phyloP scores from a whole-genome alignment of 192 early-diverging fungal species.

The Coemansia sp. region DNA sequence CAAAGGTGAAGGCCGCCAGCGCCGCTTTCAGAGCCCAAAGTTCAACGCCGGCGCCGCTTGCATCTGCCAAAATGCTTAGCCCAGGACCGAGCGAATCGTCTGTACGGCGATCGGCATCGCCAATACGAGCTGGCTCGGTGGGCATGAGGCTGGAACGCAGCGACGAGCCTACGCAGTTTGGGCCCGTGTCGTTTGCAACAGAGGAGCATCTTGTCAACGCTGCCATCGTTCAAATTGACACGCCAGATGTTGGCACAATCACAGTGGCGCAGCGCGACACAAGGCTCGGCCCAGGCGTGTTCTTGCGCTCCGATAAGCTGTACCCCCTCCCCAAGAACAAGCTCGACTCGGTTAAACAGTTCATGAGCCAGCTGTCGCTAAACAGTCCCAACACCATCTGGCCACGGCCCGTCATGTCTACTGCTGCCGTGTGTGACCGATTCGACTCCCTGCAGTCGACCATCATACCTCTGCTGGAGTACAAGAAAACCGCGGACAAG shows the following conservation, averaged over 20 bases:
- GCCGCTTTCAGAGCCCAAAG: slow-evolving; percentile 17
- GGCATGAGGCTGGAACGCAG: slow-evolving; percentile 19
- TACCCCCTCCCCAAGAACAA: slow-evolving; percentile 50
- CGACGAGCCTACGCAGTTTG: slow-evolving; percentile 21
- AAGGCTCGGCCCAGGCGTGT: slow-evolving; percentile 48
- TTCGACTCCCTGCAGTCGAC: slow-evolving; percentile 76
- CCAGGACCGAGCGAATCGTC: not conserved
- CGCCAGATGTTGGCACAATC: slow-evolving; percentile 27
- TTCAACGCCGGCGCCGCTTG: not conserved
- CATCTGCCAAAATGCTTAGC: slow-evolving; percentile 6
- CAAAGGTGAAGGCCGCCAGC: not conserved
- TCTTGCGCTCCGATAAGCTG: slow-evolving; percentile 53
- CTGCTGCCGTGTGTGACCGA: slow-evolving; percentile 71
- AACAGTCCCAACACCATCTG: slow-evolving; percentile 51
- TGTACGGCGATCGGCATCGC: slow-evolving; percentile 33
- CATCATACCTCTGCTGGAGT: slow-evolving; percentile 74
- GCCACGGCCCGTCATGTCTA: slow-evolving; percentile 81
- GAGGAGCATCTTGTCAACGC: slow-evolving; percentile 45
- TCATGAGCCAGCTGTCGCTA: slow-evolving; percentile 43
- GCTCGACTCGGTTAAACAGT: slow-evolving; percentile 50
- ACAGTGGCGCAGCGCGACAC: slow-evolving; percentile 40
- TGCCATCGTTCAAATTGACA: slow-evolving; percentile 19
- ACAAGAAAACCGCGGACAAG: slow-evolving; percentile 81
- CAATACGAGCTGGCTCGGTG: slow-evolving; percentile 6
- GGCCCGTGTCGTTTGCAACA: slow-evolving; percentile 36